Evolutionary conservation across 306 rosid species (phyloP).

Genomic region (Phaseolus lunatus): DNA sequence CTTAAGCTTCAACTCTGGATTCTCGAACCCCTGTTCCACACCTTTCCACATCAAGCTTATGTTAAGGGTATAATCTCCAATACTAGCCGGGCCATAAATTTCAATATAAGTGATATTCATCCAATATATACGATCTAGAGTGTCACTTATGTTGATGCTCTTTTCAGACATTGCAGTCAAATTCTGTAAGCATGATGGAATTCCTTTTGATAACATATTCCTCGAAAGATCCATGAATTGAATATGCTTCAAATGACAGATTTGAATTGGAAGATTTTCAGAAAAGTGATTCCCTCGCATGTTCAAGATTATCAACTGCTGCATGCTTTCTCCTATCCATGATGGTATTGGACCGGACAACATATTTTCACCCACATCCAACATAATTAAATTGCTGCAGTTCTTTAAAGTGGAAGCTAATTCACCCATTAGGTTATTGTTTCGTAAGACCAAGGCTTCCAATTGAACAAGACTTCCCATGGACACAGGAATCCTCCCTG

Average conservation of each 20-base stretch:
- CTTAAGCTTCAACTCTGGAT: neutral
- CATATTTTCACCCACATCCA: no score
- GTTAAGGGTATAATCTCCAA: no score
- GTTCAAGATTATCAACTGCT: neutral
- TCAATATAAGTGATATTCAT: fast-evolving
- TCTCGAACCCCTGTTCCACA: neutral
- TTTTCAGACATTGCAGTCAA: neutral
- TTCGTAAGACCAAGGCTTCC: no score
- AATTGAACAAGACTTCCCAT: neutral
- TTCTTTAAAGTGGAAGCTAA: no score
- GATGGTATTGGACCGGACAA: neutral
- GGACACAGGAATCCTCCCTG: neutral
- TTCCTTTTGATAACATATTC: neutral
- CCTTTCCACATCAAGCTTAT: neutral
- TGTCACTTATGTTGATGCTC: no score
- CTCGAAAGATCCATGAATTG: neutral
- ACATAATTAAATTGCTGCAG: no score
- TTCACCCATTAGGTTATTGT: no score
- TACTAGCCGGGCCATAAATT: no score
- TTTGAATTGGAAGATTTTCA: neutral
- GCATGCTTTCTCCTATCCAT: neutral
- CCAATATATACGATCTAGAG: no score
- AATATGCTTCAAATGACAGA: neutral
- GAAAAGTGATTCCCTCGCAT: neutral
- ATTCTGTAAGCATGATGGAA: neutral